Percentiles rank a stretch among this genome's conserved stretches.
Evolutionary conservation across 805 yeast genomes (phyloP).

Genomic region (Kazachstania africana): DNA sequence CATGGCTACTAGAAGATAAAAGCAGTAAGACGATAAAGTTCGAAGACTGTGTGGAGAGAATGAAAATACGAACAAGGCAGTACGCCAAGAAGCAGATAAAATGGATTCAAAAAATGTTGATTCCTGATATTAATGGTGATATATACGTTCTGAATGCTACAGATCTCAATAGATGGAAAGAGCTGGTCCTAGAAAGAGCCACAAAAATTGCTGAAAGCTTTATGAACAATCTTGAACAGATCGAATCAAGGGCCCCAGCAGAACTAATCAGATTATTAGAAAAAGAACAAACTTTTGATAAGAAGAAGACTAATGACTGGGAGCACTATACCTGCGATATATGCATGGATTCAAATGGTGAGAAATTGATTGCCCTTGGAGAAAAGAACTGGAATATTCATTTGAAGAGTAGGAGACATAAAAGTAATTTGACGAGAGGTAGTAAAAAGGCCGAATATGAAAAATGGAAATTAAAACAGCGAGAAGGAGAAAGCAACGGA

Average conservation of each 20-base stretch:
- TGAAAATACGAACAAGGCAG: conserved; percentile 76
- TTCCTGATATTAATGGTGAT: conserved; percentile 51
- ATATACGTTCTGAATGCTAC: conserved; percentile 68
- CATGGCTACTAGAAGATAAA: conserved; percentile 40
- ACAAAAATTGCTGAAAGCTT: conserved; percentile 34
- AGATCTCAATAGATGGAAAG: conserved; percentile 50
- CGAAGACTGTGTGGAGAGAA: conserved; percentile 45
- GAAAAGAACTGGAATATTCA: conserved; percentile 62
- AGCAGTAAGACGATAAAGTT: conserved; percentile 22
- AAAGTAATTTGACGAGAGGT: conserved; percentile 35
- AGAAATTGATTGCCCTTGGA: conserved; percentile 59
- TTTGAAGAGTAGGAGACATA: conserved; percentile 56
- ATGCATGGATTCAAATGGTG: conserved; percentile 47
- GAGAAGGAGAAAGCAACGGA: not conserved
- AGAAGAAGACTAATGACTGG: conserved; percentile 4
- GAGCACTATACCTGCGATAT: conserved; percentile 51
- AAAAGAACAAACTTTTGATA: conserved; percentile 2
- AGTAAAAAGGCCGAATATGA: conserved; percentile 44
- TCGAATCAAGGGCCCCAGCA: conserved; percentile 29
- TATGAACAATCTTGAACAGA: conserved; percentile 13
- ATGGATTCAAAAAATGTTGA: conserved; percentile 71
- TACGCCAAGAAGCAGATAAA: conserved; percentile 83
- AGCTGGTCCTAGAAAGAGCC: conserved; percentile 47
- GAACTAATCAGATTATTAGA: conserved; percentile 23
- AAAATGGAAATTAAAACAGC: conserved; percentile 24